Conservation (phyloP, 208 protist genomes). For the Endotrypanum monterogeii region DNA sequence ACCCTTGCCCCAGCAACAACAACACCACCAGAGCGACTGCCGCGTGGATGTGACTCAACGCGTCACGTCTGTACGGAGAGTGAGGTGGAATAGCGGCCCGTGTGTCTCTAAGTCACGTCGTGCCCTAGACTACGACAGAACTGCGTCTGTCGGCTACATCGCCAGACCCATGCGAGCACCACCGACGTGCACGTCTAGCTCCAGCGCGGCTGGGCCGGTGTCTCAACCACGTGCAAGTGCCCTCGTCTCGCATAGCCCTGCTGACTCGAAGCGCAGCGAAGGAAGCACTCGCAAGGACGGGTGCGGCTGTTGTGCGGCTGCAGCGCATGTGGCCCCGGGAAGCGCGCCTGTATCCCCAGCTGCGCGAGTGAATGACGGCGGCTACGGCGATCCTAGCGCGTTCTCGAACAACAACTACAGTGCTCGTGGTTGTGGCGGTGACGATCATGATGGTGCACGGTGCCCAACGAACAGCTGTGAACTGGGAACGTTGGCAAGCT, state of each 20-base stretch:
- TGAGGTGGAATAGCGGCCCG: background rate
- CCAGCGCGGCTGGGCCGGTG: background rate
- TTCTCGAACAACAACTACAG: too few relatives aligned
- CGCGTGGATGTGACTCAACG: background rate
- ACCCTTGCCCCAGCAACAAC: background rate
- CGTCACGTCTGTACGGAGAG: background rate
- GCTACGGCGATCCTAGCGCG: background rate
- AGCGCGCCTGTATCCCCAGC: background rate
- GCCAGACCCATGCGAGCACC: background rate
- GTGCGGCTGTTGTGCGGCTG: background rate
- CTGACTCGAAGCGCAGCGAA: background rate
- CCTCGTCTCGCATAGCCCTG: background rate
- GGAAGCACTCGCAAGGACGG: background rate
- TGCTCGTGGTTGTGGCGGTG: background rate
- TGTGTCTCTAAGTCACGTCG: background rate
- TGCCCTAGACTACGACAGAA: background rate
- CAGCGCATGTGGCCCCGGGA: constrained; percentile 1
- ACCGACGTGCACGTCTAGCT: background rate
- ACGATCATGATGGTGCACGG: background rate
- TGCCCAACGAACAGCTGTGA: background rate
- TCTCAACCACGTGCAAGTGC: background rate
- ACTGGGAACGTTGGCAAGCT: background rate
- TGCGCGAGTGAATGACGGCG: background rate
- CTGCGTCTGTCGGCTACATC: background rate
- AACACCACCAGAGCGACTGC: background rate